These are phyloP conservation scores for Rhinocladiella mackenziei DNA, from an alignment of 2,329 filamentous ascomycete species.

Conservation along the genomic window DNA sequence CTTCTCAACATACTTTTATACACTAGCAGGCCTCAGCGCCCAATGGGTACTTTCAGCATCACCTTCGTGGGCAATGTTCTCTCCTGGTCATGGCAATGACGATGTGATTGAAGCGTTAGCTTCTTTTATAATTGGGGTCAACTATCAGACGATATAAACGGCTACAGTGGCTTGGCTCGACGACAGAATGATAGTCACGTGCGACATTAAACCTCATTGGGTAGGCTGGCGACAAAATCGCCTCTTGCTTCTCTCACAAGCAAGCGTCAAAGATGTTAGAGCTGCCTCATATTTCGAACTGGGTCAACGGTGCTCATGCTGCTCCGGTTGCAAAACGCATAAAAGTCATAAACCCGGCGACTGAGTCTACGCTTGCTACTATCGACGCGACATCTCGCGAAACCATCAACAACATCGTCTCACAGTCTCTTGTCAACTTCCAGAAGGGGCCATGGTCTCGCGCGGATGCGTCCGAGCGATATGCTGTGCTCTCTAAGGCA, in stretches of 20 bases:
- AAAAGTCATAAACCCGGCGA: constrained; percentile 34
- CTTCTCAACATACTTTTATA: too few species aligned
- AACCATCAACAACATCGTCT: constrained; percentile 51
- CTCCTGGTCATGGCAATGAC: too few species aligned
- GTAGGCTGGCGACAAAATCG: too few species aligned
- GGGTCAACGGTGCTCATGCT: constrained; percentile 32
- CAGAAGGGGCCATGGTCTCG: constrained; percentile 55
- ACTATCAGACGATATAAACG: too few species aligned
- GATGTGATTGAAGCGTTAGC: too few species aligned
- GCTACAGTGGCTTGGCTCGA: too few species aligned
- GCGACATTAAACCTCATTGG: too few species aligned
- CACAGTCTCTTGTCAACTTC: constrained; percentile 38
- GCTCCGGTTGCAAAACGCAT: constrained; percentile 23
- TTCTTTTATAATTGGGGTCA: too few species aligned
- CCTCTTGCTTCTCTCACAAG: neutral
- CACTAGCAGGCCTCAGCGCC: too few species aligned
- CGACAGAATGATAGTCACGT: too few species aligned
- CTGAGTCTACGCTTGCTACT: constrained; percentile 32
- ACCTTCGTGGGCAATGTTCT: too few species aligned
- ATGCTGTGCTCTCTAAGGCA: constrained; percentile 59
- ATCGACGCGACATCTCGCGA: constrained; percentile 56
- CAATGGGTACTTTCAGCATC: too few species aligned
- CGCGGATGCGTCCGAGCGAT: constrained; percentile 55
- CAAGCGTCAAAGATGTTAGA: neutral
- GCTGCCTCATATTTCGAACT: constrained; percentile 28